A percentile compares a stretch with the other conserved stretches of the same genome.
These are phyloP conservation scores for Rhinocladiella similis DNA, from an alignment of 2,329 filamentous ascomycete species.

Conservation along the genomic window DNA sequence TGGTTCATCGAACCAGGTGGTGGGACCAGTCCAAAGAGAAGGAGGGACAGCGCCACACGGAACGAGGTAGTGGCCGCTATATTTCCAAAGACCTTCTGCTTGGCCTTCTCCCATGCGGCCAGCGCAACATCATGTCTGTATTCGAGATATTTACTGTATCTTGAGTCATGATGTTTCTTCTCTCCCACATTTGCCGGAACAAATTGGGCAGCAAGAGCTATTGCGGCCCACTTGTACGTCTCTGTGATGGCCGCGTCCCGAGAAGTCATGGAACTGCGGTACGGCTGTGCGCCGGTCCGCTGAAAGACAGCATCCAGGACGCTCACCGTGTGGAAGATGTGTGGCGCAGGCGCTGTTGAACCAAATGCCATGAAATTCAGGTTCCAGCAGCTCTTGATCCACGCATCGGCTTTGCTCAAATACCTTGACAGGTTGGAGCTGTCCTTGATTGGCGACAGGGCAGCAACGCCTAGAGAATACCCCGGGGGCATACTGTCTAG, in stretches of 20 bases:
- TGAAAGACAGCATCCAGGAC: conserved; percentile 20
- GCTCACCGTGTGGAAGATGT: conserved; percentile 15
- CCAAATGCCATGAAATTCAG: not conserved
- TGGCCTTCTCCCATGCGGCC: conserved; percentile 17
- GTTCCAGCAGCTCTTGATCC: conserved; percentile 2
- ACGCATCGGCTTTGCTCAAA: not conserved
- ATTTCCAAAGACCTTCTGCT: conserved; percentile 14
- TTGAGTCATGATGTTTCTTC: too few relatives aligned
- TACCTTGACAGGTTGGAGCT: not conserved
- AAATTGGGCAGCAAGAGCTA: conserved; percentile 20
- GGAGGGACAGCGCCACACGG: not conserved
- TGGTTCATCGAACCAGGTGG: not conserved
- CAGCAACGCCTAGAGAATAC: conserved; percentile 18
- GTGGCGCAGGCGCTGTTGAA: conserved; percentile 2
- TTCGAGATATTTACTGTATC: not conserved
- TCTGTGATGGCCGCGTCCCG: conserved; percentile 15
- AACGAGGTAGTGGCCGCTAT: conserved; percentile 7
- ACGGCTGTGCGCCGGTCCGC: not conserved
- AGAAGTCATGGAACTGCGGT: not conserved
- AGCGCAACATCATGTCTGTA: conserved; percentile 10
- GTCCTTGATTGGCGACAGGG: not conserved
- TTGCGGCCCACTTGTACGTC: conserved; percentile 18
- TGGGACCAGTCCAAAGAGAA: conserved; percentile 1
- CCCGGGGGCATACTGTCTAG: conserved; percentile 16
- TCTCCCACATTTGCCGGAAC: too few relatives aligned